Conservation (phyloP, 208 protist genomes). For the Phytomonas francai region DNA sequence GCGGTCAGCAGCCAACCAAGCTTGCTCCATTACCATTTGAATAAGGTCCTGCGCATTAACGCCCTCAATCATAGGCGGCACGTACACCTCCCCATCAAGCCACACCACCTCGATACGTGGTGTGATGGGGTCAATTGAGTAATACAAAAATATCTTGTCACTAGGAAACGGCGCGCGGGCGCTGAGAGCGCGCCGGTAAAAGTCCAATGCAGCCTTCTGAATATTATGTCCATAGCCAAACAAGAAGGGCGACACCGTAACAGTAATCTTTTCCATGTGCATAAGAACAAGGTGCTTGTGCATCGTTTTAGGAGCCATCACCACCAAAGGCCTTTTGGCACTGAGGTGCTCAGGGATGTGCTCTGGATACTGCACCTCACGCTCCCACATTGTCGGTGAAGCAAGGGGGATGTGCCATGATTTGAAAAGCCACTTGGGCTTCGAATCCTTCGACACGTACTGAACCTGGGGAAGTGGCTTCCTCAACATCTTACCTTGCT, state of each 20-base stretch:
- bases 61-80: constrained; percentile 79
- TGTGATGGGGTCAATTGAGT: constrained; percentile 77
- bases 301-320: constrained; percentile 70
- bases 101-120: constrained; percentile 87
- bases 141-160: constrained; percentile 85
- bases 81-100: constrained; percentile 79
- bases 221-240: constrained; percentile 83
- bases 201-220: constrained; percentile 78
- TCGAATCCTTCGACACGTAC: constrained; percentile 60
- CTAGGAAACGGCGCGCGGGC: constrained; percentile 71
- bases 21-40: constrained; percentile 90
- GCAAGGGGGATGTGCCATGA: constrained; percentile 84
- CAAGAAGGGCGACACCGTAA: constrained; percentile 78
- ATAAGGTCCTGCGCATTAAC: constrained; percentile 71
- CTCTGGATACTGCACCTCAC: constrained; percentile 87
- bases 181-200: constrained; percentile 81
- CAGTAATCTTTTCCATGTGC: constrained; percentile 86
- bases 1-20: constrained; percentile 81
- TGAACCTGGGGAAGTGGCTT: constrained; percentile 82
- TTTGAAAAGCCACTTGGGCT: constrained; percentile 87
- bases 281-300: constrained; percentile 81
- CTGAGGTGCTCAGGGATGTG: constrained; percentile 82
- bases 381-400: constrained; percentile 76
- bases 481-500: constrained; percentile 55
- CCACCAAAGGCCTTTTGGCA: constrained; percentile 74